Percentiles rank a stretch among this genome's conserved stretches.
phyloP scores from a whole-genome alignment of 345 rosid genomes.

The Nephelium lappaceum region DNA sequence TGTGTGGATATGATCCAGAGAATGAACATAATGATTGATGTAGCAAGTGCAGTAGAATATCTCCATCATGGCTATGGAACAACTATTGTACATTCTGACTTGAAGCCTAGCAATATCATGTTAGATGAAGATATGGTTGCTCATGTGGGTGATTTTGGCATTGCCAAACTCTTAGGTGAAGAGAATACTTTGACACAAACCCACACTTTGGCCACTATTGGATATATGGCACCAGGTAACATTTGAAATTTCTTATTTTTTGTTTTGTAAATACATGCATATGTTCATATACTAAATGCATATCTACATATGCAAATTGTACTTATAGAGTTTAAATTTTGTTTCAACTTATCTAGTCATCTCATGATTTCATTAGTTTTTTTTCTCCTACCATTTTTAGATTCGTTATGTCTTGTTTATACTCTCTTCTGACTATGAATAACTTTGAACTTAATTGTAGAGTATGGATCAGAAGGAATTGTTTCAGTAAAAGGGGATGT shows the following conservation, averaged over 20 bases:
- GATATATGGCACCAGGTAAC: constrained; percentile 23
- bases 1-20: neutral
- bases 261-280: too few relatives aligned
- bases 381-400: too few relatives aligned
- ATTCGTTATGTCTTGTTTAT: neutral
- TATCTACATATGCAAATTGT: too few relatives aligned
- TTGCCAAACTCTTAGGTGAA: constrained; percentile 8
- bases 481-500: constrained; percentile 13
- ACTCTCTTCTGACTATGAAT: too few relatives aligned
- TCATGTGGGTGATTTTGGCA: constrained; percentile 25
- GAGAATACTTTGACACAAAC: neutral
- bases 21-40: constrained; percentile 16
- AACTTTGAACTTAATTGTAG: neutral
- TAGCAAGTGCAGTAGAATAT: constrained; percentile 17
- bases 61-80: constrained; percentile 13
- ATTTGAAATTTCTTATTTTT: too few relatives aligned
- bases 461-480: constrained; percentile 23
- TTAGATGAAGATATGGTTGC: constrained; percentile 22
- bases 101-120: constrained; percentile 22
- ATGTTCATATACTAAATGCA: too few relatives aligned
- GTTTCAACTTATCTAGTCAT: too few relatives aligned
- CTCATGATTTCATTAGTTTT: too few relatives aligned
- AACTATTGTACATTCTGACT: constrained; percentile 6
- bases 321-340: too few relatives aligned
- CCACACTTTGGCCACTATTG: constrained; percentile 20